These are phyloP conservation scores for Colletotrichum noveboracense DNA, from an alignment of 2,329 filamentous ascomycete genomes.

Conservation along the genomic window DNA sequence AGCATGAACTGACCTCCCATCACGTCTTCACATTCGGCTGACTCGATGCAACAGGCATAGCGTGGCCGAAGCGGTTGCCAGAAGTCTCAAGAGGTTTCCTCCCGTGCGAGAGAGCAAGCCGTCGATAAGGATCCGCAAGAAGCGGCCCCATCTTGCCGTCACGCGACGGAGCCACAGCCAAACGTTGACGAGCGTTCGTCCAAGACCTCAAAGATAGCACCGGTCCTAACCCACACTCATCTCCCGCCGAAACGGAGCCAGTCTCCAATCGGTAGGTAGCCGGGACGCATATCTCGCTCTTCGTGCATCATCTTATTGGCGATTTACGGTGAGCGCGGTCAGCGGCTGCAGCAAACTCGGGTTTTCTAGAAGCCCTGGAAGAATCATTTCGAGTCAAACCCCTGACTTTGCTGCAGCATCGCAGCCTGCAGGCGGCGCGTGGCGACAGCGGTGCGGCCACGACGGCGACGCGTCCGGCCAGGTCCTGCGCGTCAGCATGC, in stretches of 20 bases:
- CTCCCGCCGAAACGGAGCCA: conserved; percentile 20
- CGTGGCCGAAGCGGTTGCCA: not conserved
- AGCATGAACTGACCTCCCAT: conserved; percentile 7
- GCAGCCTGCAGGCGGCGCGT: not conserved
- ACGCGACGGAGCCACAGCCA: conserved; percentile 10
- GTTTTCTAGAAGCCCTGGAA: conserved; percentile 18
- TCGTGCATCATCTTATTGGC: not conserved
- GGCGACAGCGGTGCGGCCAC: not conserved
- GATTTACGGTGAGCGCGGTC: not conserved
- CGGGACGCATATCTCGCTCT: not conserved
- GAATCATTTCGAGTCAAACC: not conserved
- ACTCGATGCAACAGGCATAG: conserved; percentile 10
- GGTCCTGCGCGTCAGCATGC: not conserved
- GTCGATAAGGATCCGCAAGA: conserved; percentile 18
- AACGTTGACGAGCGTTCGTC: not conserved
- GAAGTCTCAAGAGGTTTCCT: not conserved
- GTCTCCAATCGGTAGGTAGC: conserved; percentile 18
- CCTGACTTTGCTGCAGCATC: not conserved
- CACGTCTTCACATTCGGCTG: conserved; percentile 2
- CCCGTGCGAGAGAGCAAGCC: not conserved
- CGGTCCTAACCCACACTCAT: conserved; percentile 14
- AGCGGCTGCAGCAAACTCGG: not conserved
- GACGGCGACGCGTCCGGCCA: not conserved
- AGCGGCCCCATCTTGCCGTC: not conserved
- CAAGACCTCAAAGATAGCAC: conserved; percentile 1